phyloP scores from a whole-genome alignment of 192 early-diverging fungal species.

The Phycomyces nitens region DNA sequence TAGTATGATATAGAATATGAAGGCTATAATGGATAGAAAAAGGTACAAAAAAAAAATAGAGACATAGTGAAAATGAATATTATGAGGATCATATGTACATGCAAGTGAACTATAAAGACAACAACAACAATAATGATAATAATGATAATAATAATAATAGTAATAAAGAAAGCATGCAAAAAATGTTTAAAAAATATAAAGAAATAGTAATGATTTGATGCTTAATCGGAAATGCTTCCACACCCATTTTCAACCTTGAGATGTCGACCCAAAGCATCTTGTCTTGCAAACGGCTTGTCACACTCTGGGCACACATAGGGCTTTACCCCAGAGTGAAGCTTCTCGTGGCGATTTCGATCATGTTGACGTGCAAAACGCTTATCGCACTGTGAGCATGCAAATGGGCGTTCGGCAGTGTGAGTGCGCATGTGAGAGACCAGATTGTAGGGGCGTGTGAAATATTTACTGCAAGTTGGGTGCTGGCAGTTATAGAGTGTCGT shows the following conservation, averaged over 20 bases:
- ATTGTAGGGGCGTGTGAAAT: conserved; percentile 73
- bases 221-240: neutral
- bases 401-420: conserved; percentile 71
- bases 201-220: neutral
- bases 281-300: conserved; percentile 67
- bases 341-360: conserved; percentile 81
- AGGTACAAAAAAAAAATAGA: neutral
- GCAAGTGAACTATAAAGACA: no score
- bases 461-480: conserved; percentile 55
- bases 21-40: no score
- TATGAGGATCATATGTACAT: conserved; percentile 1
- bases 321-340: conserved; percentile 69
- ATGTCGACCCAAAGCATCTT: conserved; percentile 72
- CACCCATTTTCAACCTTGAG: conserved; percentile 32
- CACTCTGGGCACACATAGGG: conserved; percentile 69
- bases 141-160: neutral
- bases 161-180: neutral
- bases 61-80: neutral
- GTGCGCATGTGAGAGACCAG: conserved; percentile 71
- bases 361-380: conserved; percentile 85
- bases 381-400: conserved; percentile 66
- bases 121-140: no score
- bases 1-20: no score
- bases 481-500: conserved; percentile 14
- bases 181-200: neutral